Evolutionary conservation across 768 basidiomycete species (phyloP).

Genomic region (Rhodotorula kratochvilovae): DNA sequence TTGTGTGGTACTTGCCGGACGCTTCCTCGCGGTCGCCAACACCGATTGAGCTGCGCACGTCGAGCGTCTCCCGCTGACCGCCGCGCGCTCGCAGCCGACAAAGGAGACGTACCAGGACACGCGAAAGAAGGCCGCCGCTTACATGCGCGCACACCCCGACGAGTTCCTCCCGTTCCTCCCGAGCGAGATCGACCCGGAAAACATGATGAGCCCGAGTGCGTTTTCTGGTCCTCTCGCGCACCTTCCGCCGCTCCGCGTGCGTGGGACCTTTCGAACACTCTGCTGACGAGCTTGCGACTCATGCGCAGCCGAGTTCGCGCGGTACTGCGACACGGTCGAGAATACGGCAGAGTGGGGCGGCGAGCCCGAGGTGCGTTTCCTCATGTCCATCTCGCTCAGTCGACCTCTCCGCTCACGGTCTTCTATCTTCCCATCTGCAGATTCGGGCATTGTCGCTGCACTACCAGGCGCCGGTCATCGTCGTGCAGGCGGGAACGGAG

Average conservation of each 20-base stretch:
- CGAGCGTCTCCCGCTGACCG: not conserved
- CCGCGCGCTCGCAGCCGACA: not conserved
- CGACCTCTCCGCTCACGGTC: not conserved
- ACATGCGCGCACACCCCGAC: slow-evolving; percentile 74
- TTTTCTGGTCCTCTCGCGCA: not conserved
- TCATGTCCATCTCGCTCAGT: not conserved
- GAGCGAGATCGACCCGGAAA: slow-evolving; percentile 58
- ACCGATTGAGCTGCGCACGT: no score
- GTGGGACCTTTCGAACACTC: no score
- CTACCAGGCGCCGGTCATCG: slow-evolving; percentile 79
- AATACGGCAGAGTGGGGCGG: slow-evolving; percentile 93
- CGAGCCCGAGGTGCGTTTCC: slow-evolving; percentile 66
- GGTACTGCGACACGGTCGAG: slow-evolving; percentile 74
- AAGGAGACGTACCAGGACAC: slow-evolving; percentile 60
- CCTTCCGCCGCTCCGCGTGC: no score
- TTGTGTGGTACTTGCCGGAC: no score
- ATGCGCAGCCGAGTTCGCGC: slow-evolving; percentile 43
- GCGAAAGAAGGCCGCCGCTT: slow-evolving; percentile 68
- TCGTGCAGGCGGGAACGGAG: slow-evolving; percentile 77
- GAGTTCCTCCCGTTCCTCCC: slow-evolving; percentile 91
- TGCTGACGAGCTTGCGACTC: not conserved
- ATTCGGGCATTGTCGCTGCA: slow-evolving; percentile 79
- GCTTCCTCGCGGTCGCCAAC: no score
- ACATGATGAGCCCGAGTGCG: slow-evolving; percentile 57
- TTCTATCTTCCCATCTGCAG: slow-evolving; percentile 38